Evolutionary conservation across 306 rosid genomes (phyloP).

Genomic region (Quercus aquifolioides): DNA sequence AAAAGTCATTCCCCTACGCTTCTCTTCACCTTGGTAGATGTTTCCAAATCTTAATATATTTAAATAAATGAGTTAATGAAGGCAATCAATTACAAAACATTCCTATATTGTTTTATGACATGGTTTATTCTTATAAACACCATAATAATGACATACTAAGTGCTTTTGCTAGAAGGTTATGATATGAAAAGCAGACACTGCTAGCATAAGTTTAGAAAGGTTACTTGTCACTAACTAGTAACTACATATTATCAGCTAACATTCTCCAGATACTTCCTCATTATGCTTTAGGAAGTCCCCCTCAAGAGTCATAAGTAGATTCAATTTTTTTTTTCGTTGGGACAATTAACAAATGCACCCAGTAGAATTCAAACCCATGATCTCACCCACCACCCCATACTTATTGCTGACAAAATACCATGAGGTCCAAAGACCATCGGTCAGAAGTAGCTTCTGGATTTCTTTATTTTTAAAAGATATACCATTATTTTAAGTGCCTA

Average conservation of each 20-base stretch:
- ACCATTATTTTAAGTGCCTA: not conserved
- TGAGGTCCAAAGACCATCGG: not conserved
- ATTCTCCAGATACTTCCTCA: not conserved
- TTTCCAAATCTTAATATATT: not conserved
- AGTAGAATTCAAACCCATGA: not conserved
- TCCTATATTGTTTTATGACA: not conserved
- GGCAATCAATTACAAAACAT: not conserved
- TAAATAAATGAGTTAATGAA: not conserved
- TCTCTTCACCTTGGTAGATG: not conserved
- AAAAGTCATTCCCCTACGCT: not conserved
- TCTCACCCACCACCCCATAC: not conserved
- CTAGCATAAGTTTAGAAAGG: not conserved
- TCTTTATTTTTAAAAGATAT: not conserved
- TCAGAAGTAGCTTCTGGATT: not conserved
- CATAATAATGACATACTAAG: not conserved
- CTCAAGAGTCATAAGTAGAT: not conserved
- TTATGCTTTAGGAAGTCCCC: not conserved
- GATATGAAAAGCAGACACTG: not conserved
- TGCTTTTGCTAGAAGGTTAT: not conserved
- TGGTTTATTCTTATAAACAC: not conserved
- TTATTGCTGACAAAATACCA: not conserved
- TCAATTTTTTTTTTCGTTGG: not conserved
- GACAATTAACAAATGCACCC: not conserved
- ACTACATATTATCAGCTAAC: not conserved
- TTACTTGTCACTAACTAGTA: not conserved